Conservation (phyloP, 2,329 filamentous ascomycete species). For the Nakataea oryzae region DNA sequence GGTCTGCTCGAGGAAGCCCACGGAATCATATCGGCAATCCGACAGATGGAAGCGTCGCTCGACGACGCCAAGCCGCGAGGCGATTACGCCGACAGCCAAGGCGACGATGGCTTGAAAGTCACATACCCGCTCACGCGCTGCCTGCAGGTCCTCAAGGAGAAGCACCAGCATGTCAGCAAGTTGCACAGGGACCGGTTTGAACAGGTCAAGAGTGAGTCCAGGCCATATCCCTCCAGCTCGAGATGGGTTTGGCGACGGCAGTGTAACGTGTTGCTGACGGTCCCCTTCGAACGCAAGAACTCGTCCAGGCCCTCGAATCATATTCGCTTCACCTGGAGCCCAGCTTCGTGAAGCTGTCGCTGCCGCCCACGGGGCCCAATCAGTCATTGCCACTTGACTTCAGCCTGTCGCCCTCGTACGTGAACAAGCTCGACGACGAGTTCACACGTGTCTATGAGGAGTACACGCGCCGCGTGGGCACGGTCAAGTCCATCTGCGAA, state of each 20-base stretch:
- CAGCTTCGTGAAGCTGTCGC: constrained; percentile 72
- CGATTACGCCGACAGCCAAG: constrained; percentile 41
- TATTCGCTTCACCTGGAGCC: constrained; percentile 93
- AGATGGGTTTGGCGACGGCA: neutral
- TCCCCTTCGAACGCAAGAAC: constrained; percentile 45
- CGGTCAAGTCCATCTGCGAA: constrained; percentile 65
- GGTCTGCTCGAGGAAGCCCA: constrained; percentile 84
- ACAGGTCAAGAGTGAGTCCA: constrained; percentile 75
- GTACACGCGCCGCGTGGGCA: constrained; percentile 72
- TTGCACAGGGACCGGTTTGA: constrained; percentile 87
- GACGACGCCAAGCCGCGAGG: constrained; percentile 62
- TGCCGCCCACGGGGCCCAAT: constrained; percentile 73
- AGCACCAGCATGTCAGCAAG: constrained; percentile 68
- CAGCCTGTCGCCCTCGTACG: constrained; percentile 84
- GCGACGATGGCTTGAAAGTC: constrained; percentile 60
- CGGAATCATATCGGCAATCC: constrained; percentile 72
- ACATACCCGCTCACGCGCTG: constrained; percentile 78
- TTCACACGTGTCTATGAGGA: constrained; percentile 95
- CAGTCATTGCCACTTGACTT: constrained; percentile 72
- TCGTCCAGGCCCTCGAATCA: constrained; percentile 85
- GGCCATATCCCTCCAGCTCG: neutral
- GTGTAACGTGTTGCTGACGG: neutral
- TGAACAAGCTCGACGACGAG: constrained; percentile 76
- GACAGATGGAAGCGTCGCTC: constrained; percentile 86
- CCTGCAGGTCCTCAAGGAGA: constrained; percentile 72